Evolutionary conservation across 1,284 basidiomycete genomes (phyloP).

Genomic region (Rhodotorula sp.): DNA sequence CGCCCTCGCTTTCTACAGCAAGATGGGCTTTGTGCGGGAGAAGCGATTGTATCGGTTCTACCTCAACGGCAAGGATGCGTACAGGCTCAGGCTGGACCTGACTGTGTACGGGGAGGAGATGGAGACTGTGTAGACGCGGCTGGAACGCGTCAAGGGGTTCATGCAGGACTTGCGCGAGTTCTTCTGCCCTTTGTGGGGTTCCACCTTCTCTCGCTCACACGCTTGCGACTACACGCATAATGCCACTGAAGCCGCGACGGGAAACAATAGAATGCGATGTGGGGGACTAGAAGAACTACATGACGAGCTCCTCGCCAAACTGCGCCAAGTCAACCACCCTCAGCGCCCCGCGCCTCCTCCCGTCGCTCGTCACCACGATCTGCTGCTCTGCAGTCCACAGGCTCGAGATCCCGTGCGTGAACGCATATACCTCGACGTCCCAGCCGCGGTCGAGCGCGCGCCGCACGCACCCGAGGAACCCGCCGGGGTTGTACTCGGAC

Average conservation of each 20-base stretch:
- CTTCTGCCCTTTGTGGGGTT: too few relatives aligned
- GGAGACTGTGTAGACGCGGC: too few relatives aligned
- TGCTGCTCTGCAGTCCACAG: slow-evolving; percentile 35
- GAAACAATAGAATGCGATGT: neutral
- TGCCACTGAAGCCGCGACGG: too few relatives aligned
- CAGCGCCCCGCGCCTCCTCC: neutral
- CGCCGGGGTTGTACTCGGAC: slow-evolving; percentile 82
- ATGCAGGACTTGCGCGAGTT: too few relatives aligned
- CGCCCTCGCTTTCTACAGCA: slow-evolving; percentile 84
- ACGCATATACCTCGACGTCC: slow-evolving; percentile 71
- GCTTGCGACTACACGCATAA: too few relatives aligned
- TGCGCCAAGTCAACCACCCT: neutral
- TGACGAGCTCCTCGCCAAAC: neutral
- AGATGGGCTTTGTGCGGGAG: slow-evolving; percentile 91
- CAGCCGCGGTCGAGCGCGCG: slow-evolving; percentile 79
- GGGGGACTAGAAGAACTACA: neutral
- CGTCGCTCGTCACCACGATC: neutral
- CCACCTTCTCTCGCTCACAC: too few relatives aligned
- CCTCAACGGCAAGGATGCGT: slow-evolving; percentile 65
- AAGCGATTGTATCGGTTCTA: slow-evolving; percentile 95
- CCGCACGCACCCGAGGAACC: slow-evolving; percentile 78
- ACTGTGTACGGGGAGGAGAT: too few relatives aligned
- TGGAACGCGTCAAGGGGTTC: too few relatives aligned
- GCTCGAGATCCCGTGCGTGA: slow-evolving; percentile 45
- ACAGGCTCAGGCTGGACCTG: slow-evolving; percentile 35